Conservation (phyloP, 495 filamentous ascomycete species). For the Penicillium malachiteum region DNA sequence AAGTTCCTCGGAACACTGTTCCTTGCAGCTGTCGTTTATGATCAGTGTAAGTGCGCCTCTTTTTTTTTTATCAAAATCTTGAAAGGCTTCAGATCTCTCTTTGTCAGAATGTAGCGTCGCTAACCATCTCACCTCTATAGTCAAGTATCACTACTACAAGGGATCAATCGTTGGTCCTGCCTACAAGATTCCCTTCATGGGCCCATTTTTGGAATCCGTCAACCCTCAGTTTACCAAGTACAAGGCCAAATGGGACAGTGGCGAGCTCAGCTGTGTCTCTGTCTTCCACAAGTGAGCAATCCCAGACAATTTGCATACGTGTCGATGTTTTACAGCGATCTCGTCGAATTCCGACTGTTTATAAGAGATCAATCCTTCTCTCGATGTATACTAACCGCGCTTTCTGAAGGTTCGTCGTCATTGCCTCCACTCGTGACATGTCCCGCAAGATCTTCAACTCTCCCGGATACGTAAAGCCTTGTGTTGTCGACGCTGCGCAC, state of each 20-base stretch:
- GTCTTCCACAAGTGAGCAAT: conserved; percentile 96
- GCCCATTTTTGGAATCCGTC: conserved; percentile 89
- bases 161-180: conserved; percentile 78
- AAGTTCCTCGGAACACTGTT: conserved; percentile 65
- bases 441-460: conserved; percentile 97
- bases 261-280: conserved; percentile 89
- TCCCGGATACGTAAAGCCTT: conserved; percentile 88
- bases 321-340: background rate
- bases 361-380: background rate
- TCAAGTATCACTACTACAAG: conserved; percentile 83
- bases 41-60: conserved; percentile 67
- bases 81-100: background rate
- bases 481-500: conserved; percentile 91
- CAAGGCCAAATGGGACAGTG: conserved; percentile 87
- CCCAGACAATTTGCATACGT: background rate
- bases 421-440: conserved; percentile 93
- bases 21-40: conserved; percentile 71
- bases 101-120: background rate
- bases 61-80: conserved; percentile 5
- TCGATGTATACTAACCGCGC: conserved; percentile 10
- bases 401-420: conserved; percentile 81
- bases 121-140: conserved; percentile 43
- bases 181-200: conserved; percentile 91
- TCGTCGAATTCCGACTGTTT: too few species aligned
- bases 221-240: conserved; percentile 92